Conservation (phyloP, 2,329 filamentous ascomycete genomes). For the Phyllosticta citribraziliensis region DNA sequence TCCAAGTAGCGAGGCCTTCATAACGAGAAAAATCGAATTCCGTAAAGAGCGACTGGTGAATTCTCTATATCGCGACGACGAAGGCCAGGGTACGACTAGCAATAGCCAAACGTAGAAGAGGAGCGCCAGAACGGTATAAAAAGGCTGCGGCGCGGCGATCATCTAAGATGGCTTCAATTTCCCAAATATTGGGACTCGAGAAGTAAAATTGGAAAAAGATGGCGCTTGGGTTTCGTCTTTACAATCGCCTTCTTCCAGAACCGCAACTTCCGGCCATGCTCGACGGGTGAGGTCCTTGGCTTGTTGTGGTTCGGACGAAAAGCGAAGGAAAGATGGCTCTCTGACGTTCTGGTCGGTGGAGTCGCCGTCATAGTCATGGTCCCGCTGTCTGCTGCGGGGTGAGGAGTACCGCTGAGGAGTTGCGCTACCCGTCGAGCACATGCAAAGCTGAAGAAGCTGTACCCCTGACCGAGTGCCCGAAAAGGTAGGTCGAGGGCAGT, state of each 20-base stretch:
- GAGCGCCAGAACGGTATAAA: background rate
- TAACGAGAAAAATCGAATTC: background rate
- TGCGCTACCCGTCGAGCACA: background rate
- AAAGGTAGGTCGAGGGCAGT: background rate
- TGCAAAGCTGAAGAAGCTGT: background rate
- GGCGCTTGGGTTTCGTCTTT: background rate
- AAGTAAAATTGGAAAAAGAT: background rate
- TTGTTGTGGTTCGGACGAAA: background rate
- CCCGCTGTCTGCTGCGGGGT: background rate
- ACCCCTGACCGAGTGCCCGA: background rate
- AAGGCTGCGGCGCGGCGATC: background rate
- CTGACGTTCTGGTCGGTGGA: background rate
- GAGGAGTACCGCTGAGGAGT: background rate
- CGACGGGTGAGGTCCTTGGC: too few species aligned
- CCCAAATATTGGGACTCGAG: background rate
- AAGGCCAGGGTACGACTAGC: background rate
- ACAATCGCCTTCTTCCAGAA: background rate
- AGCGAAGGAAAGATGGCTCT: background rate
- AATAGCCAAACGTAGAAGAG: background rate
- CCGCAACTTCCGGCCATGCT: background rate
- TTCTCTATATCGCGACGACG: background rate
- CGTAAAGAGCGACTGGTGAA: background rate
- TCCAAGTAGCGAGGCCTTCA: background rate
- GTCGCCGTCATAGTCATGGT: background rate
- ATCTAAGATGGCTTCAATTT: background rate